Evolutionary conservation across 2,329 filamentous ascomycete species (phyloP), one percentile per base, ranked within the genome.

Genomic region (Albifimbria verrucaria): DNA sequence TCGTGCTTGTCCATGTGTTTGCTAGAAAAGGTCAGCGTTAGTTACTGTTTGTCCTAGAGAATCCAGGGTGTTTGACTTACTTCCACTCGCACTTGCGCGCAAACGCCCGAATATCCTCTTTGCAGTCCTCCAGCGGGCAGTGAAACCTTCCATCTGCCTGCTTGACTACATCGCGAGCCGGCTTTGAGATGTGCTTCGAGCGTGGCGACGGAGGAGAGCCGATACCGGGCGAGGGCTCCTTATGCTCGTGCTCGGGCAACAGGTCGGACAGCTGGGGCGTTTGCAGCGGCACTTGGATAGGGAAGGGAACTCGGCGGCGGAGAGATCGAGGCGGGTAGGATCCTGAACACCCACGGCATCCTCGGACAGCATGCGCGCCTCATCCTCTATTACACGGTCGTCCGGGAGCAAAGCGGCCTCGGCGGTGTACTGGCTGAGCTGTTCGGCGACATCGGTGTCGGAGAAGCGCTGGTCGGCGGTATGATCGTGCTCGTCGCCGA

Each of bases 1-100:
- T 96, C 92, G 68, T 97, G 93, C 69, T 96, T 96, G 74, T 97
- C 93, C 92, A 97, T 97, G 69, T 97, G 93, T 75, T 97, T 97
- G 68, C 91, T 96, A 59, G 7, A 7, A 51, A 10, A 24, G 25
- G 56, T 71, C 59, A 71, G 63, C 57, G 52, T 52, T 47, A 4
- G 4, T 15, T 15, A 12, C 5, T 17, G 11, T 39, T n/a, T 39
- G 32, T 6, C 28, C 11, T 22, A 21, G 17, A 41, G 18, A 4
- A 39, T 48, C 25, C 3, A 53, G 39, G n/a, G 54, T 3, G 11
- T 52, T n/a, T 52, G 25, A 81, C 89, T 82, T 77, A 94, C 91
- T 88, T 95, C 90, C 90, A 97, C 75, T 96, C 92, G 74, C 92
- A 96, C 61, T 90, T 93, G 58, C 92, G 83, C 51, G 83, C 80